These are phyloP conservation scores for Pulicaria dysenterica DNA, from an alignment of 129 eudicot genomes.

Conservation along the genomic window DNA sequence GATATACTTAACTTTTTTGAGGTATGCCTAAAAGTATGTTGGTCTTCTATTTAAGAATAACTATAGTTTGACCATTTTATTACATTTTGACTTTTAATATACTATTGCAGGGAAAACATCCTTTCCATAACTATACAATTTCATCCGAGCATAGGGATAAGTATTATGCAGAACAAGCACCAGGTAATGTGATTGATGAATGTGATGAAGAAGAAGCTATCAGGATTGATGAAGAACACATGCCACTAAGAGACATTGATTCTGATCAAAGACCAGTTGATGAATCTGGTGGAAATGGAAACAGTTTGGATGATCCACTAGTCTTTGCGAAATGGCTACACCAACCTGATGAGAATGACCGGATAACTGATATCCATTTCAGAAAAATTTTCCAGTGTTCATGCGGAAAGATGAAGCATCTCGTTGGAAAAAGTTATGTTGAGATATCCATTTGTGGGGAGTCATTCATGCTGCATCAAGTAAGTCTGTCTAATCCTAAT, in stretches of 20 bases:
- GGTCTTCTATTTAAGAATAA: neutral
- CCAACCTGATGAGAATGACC: conserved; percentile 76
- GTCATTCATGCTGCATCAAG: conserved; percentile 98
- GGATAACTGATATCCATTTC: conserved; percentile 66
- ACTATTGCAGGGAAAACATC: conserved; percentile 78
- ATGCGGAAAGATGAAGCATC: conserved; percentile 71
- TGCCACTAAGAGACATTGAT: conserved; percentile 6
- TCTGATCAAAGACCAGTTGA: conserved; percentile 18
- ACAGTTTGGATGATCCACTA: conserved; percentile 24
- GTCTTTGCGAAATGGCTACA: conserved; percentile 74
- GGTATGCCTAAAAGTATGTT: conserved; percentile 43
- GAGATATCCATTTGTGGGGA: conserved; percentile 89
- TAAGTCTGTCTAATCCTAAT: conserved; percentile 35
- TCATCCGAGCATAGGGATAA: conserved; percentile 61
- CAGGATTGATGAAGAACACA: conserved; percentile 35
- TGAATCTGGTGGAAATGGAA: conserved; percentile 20
- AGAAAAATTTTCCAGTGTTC: conserved; percentile 72
- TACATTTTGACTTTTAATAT: conserved; percentile 12
- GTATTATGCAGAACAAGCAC: conserved; percentile 32
- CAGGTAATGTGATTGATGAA: conserved; percentile 25
- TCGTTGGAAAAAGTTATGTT: conserved; percentile 54
- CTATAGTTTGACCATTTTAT: conserved; percentile 7
- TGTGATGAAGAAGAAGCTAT: conserved; percentile 41
- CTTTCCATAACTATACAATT: conserved; percentile 87
- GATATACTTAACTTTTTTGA: conserved; percentile 58